These are phyloP conservation scores for Paxillus ammoniavirescens DNA, from an alignment of 768 basidiomycete species.

Conservation along the genomic window DNA sequence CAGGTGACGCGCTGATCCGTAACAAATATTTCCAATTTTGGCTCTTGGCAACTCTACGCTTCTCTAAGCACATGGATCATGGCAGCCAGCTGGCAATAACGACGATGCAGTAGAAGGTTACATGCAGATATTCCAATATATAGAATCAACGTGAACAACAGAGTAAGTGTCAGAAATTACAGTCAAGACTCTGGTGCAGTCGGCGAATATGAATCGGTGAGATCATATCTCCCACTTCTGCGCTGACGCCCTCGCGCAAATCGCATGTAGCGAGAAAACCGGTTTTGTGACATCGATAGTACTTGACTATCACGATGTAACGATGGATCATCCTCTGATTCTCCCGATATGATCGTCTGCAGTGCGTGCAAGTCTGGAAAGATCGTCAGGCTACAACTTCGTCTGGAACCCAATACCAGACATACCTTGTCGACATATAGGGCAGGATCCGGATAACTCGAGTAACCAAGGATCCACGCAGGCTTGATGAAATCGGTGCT, in stretches of 20 bases:
- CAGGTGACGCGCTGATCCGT: too few relatives aligned
- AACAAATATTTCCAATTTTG: neutral
- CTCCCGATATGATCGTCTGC: slow-evolving; percentile 52
- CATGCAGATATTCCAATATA: neutral
- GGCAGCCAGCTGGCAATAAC: too few relatives aligned
- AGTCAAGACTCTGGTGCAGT: neutral
- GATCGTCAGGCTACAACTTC: slow-evolving; percentile 11
- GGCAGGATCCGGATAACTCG: slow-evolving; percentile 86
- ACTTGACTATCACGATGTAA: slow-evolving; percentile 14
- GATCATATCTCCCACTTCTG: slow-evolving; percentile 32
- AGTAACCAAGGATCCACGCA: slow-evolving; percentile 96
- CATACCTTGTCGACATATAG: slow-evolving; percentile 85
- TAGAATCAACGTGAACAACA: neutral
- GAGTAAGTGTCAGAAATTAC: slow-evolving; percentile 3
- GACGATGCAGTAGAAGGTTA: neutral
- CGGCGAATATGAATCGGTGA: slow-evolving; percentile 28
- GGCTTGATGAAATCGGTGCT: slow-evolving; percentile 84
- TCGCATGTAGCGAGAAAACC: slow-evolving; percentile 59
- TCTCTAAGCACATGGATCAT: too few relatives aligned
- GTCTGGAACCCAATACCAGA: too few relatives aligned
- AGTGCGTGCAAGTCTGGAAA: slow-evolving; percentile 56
- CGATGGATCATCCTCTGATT: slow-evolving; percentile 15
- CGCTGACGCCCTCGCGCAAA: slow-evolving; percentile 52
- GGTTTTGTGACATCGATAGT: slow-evolving; percentile 28
- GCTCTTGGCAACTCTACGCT: too few relatives aligned